Conservation (phyloP, 208 protist genomes). For the Wallacemonas sp. region DNA sequence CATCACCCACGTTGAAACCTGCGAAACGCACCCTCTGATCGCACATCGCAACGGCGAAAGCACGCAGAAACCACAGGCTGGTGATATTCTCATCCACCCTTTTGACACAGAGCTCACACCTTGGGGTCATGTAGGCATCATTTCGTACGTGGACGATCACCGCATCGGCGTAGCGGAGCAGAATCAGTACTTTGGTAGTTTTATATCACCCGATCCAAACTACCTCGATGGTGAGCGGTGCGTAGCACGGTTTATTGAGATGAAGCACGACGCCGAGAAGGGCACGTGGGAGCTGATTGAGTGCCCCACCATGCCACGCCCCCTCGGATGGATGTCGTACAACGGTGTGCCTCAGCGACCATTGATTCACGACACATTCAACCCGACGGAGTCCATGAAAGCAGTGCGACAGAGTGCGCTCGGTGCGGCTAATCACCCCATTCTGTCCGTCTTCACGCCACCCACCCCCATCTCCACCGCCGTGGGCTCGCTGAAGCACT, state of each 20-base stretch:
- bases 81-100: constrained; percentile 74
- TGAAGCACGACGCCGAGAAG: constrained; percentile 27
- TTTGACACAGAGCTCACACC: constrained; percentile 48
- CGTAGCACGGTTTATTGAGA: constrained; percentile 48
- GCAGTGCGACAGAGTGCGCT: constrained; percentile 39
- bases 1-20: constrained; percentile 66
- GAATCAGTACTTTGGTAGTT: constrained; percentile 62
- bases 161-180: constrained; percentile 76
- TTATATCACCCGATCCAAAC: constrained; percentile 40
- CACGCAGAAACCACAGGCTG: constrained; percentile 37
- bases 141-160: constrained; percentile 67
- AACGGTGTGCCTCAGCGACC: constrained; percentile 36
- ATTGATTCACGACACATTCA: constrained; percentile 44
- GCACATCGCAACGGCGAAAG: constrained; percentile 50
- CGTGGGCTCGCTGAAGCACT: constrained; percentile 20
- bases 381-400: constrained; percentile 35
- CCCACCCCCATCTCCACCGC: constrained; percentile 29
- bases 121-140: constrained; percentile 75
- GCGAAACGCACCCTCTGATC: constrained; percentile 39
- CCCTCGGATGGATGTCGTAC: constrained; percentile 68
- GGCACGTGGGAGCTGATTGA: constrained; percentile 50
- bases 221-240: constrained; percentile 70
- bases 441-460: constrained; percentile 37
- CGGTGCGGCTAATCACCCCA: constrained; percentile 45
- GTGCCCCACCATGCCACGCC: constrained; percentile 19